Conservation (phyloP, 2,329 filamentous ascomycete species). For the Exophiala xenobiotica region DNA sequence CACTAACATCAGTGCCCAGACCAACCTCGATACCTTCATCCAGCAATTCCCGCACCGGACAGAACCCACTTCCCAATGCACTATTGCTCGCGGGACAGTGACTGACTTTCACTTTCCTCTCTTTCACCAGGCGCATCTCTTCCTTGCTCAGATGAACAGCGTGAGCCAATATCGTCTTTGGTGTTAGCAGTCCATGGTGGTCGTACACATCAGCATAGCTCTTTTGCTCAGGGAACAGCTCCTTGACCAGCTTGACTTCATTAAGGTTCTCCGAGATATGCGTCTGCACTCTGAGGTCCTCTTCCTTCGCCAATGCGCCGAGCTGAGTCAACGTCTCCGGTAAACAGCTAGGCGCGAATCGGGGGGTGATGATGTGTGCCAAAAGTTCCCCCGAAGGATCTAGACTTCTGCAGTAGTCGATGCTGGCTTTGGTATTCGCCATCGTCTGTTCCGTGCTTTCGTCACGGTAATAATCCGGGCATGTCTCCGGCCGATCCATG, state of each 20-base stretch:
- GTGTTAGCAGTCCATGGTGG: slow-evolving; percentile 63
- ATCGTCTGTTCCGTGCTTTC: slow-evolving; percentile 60
- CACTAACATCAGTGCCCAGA: slow-evolving; percentile 85
- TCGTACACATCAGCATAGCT: slow-evolving; percentile 83
- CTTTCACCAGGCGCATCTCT: slow-evolving; percentile 66
- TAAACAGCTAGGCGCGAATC: slow-evolving; percentile 60
- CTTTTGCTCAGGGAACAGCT: slow-evolving; percentile 63
- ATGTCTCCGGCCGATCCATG: slow-evolving; percentile 72
- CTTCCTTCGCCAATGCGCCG: slow-evolving; percentile 61
- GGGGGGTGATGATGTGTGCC: slow-evolving; percentile 74
- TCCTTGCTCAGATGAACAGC: slow-evolving; percentile 70
- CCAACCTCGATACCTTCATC: slow-evolving; percentile 75
- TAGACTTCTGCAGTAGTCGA: slow-evolving; percentile 64
- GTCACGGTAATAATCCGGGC: slow-evolving; percentile 79
- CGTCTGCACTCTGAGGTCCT: slow-evolving; percentile 68
- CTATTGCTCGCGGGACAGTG: slow-evolving; percentile 90
- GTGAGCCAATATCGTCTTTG: slow-evolving; percentile 79
- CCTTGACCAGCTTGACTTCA: slow-evolving; percentile 69
- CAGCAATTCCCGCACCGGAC: slow-evolving; percentile 71
- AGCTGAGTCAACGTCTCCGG: slow-evolving; percentile 59
- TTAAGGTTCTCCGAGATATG: slow-evolving; percentile 81
- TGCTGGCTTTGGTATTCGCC: slow-evolving; percentile 56
- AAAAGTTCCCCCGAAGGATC: slow-evolving; percentile 66
- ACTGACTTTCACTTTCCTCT: slow-evolving; percentile 64
- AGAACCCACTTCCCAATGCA: slow-evolving; percentile 74